Evolutionary conservation across 495 filamentous ascomycete genomes (phyloP), one percentile per base, ranked within the genome.

Genomic region (Lentithecium fluviatile): DNA sequence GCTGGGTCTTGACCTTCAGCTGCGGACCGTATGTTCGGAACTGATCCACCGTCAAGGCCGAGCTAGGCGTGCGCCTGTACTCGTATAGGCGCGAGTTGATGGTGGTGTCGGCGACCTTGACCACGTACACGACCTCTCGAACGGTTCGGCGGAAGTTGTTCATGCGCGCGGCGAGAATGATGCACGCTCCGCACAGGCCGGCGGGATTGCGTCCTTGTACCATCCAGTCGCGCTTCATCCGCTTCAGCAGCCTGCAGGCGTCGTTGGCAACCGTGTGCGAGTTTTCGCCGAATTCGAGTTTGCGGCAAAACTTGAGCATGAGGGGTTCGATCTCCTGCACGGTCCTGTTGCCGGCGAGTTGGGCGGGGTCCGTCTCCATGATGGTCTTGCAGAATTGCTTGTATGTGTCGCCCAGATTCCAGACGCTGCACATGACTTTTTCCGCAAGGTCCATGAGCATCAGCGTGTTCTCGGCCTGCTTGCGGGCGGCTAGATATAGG

Each of bases 391-490:
- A 78, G 32, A 97, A 78, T 12, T 82, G 81, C 66, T 92, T 93
- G 72, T 88, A 97, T 21, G 85, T 84, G 37, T 87, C 83, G 34
- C 94, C 94, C 32, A 98, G 83, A 42, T 88, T 85, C 74, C 95
- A 98, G 17, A 97, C 93, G 61, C 96, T 96, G 53, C 90, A 80
- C 81, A 91, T 57, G 23, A 92, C 76, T 45, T 89, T 80, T 67
- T 97, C 95, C 10, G 95, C 89, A 65, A 98, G 88, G 76, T 98
- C 94, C 70, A 98, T 97, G 15, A 98, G 80, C 88, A 98, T 90
- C 51, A 79, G 70, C 0, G 76, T 80, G 55, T 87, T 87, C 15
- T 82, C 73, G 69, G 79, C 72, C 43, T 84, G 75, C 55, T 79
- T 78, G 40, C 94, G 85, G 74, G 90, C 95, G 23, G 88, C 88